Conservation (phyloP, 1,284 basidiomycete species). For the Gastroboletus turbinatus region DNA sequence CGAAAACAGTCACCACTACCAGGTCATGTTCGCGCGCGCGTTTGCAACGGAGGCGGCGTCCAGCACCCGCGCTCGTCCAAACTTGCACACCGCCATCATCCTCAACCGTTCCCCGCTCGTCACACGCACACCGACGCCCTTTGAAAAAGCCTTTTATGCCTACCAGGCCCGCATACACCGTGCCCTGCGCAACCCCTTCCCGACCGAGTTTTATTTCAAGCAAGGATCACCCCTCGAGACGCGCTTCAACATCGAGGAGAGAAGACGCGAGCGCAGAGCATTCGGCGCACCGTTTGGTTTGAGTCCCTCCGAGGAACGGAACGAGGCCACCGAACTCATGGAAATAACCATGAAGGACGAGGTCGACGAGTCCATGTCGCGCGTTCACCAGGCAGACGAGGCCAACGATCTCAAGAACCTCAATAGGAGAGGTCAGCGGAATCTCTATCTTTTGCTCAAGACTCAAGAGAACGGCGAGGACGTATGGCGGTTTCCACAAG, state of each 20-base stretch:
- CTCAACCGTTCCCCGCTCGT: slow-evolving; percentile 85
- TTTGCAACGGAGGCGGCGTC: slow-evolving; percentile 38
- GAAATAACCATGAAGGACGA: slow-evolving; percentile 62
- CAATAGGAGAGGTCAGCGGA: slow-evolving; percentile 80
- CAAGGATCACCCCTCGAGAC: slow-evolving; percentile 85
- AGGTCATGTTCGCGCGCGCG: slow-evolving; percentile 16
- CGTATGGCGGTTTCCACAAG: slow-evolving; percentile 82
- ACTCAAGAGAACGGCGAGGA: slow-evolving; percentile 49
- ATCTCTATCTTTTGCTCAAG: slow-evolving; percentile 80
- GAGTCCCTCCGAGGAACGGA: slow-evolving; percentile 48
- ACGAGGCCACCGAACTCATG: slow-evolving; percentile 54
- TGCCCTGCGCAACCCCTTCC: slow-evolving; percentile 86
- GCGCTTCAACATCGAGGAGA: slow-evolving; percentile 75
- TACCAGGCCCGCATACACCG: slow-evolving; percentile 86
- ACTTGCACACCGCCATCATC: slow-evolving; percentile 58
- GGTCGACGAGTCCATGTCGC: slow-evolving; percentile 57
- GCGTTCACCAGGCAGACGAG: slow-evolving; percentile 63
- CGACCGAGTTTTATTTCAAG: slow-evolving; percentile 94
- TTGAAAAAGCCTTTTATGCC: slow-evolving; percentile 84
- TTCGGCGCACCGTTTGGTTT: slow-evolving; percentile 64
- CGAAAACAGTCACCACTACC: neutral
- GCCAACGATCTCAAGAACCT: slow-evolving; percentile 68
- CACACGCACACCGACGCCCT: slow-evolving; percentile 71
- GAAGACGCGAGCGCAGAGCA: slow-evolving; percentile 62
- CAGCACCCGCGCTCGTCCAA: slow-evolving; percentile 19